Evolutionary conservation across 257 asterid species (phyloP).

Genomic region (Salvia hispanica): DNA sequence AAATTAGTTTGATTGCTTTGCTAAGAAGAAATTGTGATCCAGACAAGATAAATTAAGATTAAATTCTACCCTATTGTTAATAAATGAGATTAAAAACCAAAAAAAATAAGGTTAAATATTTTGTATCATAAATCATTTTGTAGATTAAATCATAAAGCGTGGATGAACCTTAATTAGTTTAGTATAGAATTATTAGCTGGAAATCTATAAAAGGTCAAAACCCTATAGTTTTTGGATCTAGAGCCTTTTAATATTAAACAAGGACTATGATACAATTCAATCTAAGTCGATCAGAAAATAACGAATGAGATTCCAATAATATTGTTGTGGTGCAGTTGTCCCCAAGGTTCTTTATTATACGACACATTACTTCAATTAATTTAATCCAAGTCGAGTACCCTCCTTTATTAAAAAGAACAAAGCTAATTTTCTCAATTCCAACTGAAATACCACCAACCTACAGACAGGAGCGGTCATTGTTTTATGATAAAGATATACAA

Average conservation of each 20-base stretch:
- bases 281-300: neutral
- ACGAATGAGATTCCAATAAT: neutral
- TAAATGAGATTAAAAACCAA: too few relatives aligned
- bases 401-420: neutral
- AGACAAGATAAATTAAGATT: too few relatives aligned
- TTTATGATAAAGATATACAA: constrained; percentile 33
- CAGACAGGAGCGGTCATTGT: constrained; percentile 41
- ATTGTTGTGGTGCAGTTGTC: constrained; percentile 21
- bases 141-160: neutral
- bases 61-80: too few relatives aligned
- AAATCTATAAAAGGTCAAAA: neutral
- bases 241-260: neutral
- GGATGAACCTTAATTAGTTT: neutral
- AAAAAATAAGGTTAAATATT: too few relatives aligned
- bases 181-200: neutral
- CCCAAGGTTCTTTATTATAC: constrained; percentile 8
- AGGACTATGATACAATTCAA: neutral
- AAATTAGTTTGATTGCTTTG: too few relatives aligned
- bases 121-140: neutral
- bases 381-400: constrained; percentile 12
- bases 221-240: neutral
- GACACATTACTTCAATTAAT: constrained; percentile 21
- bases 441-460: constrained; percentile 40
- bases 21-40: too few relatives aligned
- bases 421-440: constrained; percentile 29